Conservation (phyloP, 345 rosid species). For the Murraya koenigii region DNA sequence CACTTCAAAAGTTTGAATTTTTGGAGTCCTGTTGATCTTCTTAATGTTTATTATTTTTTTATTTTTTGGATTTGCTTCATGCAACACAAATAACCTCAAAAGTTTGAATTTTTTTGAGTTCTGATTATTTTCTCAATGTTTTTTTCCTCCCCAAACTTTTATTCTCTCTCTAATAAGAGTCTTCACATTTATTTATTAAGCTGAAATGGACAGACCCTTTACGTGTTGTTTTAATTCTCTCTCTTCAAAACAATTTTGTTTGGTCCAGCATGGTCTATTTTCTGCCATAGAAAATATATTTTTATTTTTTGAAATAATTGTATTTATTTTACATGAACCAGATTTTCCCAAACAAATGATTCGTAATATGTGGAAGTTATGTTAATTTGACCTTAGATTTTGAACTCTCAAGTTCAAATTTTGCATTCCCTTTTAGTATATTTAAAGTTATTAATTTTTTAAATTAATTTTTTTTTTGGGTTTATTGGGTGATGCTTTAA, state of each 20-base stretch:
- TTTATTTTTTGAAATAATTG: not conserved
- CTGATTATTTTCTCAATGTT: not conserved
- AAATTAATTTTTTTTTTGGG: not conserved
- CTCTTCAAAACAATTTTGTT: conserved; percentile 8
- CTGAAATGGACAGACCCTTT: conserved; percentile 23
- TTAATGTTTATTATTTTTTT: not conserved
- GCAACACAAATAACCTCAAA: conserved; percentile 3
- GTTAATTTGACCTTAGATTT: conserved; percentile 13
- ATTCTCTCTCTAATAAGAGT: not conserved
- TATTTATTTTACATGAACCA: conserved; percentile 8
- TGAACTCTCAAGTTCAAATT: conserved; percentile 9
- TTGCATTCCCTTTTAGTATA: not conserved
- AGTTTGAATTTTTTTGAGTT: conserved; percentile 10
- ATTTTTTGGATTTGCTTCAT: conserved; percentile 1
- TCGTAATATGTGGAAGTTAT: not conserved
- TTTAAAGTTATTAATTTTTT: not conserved
- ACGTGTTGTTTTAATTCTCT: conserved; percentile 12
- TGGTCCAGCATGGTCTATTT: conserved; percentile 7
- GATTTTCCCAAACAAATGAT: conserved; percentile 8
- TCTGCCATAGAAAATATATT: conserved; percentile 4
- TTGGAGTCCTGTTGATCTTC: not conserved
- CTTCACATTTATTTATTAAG: not conserved
- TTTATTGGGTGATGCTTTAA: conserved; percentile 3
- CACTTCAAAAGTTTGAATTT: conserved; percentile 12
- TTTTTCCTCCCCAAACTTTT: conserved; percentile 11